These are phyloP conservation scores for Coleophoma cylindrospora DNA, from an alignment of 2,329 filamentous ascomycete species.

Conservation along the genomic window DNA sequence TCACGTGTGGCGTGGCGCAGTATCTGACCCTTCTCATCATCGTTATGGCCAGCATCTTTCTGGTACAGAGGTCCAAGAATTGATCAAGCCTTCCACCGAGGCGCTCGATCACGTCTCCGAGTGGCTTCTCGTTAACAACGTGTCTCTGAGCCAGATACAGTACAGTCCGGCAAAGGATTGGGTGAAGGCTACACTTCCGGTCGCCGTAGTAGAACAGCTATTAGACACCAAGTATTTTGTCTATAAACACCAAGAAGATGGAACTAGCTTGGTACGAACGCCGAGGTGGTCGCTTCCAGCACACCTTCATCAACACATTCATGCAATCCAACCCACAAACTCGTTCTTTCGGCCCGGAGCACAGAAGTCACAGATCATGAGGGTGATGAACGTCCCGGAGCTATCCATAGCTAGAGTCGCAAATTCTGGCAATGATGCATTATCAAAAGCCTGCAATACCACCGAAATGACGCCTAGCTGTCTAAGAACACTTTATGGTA, in stretches of 20 bases:
- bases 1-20: not conserved
- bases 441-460: not conserved
- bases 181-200: slow-evolving; percentile 47
- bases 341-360: slow-evolving; percentile 45
- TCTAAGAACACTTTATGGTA: slow-evolving; percentile 3
- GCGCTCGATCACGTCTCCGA: slow-evolving; percentile 46
- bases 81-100: slow-evolving; percentile 47
- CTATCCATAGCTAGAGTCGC: not conserved
- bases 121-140: slow-evolving; percentile 47
- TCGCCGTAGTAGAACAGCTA: slow-evolving; percentile 45
- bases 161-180: slow-evolving; percentile 53
- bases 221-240: slow-evolving; percentile 46
- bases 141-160: slow-evolving; percentile 32
- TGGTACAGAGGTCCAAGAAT: slow-evolving; percentile 43
- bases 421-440: not conserved
- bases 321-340: slow-evolving; percentile 55
- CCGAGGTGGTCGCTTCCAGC: slow-evolving; percentile 52
- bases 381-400: not conserved
- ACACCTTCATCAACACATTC: slow-evolving; percentile 52
- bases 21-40: slow-evolving; percentile 35
- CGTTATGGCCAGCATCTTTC: slow-evolving; percentile 52
- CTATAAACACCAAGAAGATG: slow-evolving; percentile 46
- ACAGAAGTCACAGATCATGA: not conserved
- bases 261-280: slow-evolving; percentile 44
- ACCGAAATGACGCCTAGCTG: slow-evolving; percentile 1